Evolutionary conservation across 176 grass and related monocot genomes (phyloP).

Genomic region (Oryza glumipatula): DNA sequence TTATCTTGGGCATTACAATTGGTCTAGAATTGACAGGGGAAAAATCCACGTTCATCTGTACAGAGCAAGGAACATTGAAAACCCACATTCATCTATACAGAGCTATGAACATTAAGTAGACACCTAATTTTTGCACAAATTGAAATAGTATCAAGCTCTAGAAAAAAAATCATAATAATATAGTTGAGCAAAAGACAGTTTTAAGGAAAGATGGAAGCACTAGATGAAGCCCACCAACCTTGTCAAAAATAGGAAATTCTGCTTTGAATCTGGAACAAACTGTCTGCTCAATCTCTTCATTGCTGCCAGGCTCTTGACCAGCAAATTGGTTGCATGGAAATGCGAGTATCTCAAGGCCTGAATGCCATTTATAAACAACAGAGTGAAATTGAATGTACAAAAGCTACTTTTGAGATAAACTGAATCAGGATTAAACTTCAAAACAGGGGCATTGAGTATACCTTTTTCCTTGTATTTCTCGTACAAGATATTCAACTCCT

Average conservation of each 20-base stretch:
- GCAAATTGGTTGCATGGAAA: constrained; percentile 83
- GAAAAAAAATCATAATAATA: not conserved
- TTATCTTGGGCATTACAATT: not conserved
- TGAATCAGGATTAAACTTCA: not conserved
- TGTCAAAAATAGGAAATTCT: constrained; percentile 78
- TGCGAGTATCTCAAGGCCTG: constrained; percentile 77
- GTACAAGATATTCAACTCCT: constrained; percentile 73
- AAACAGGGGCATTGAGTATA: not conserved
- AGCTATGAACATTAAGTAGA: not conserved
- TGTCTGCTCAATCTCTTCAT: constrained; percentile 67
- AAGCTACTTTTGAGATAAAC: not conserved
- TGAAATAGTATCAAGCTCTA: not conserved
- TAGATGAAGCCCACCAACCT: constrained; percentile 40
- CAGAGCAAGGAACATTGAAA: not conserved
- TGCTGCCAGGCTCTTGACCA: constrained; percentile 78
- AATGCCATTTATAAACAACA: not conserved
- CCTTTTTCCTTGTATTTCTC: constrained; percentile 68
- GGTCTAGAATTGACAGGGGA: not conserved
- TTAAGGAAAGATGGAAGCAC: not conserved
- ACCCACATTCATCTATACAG: too few species aligned
- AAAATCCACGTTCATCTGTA: too few species aligned
- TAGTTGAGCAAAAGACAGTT: not conserved
- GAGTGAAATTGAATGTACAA: not conserved
- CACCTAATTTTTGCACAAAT: not conserved
- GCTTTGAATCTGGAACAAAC: constrained; percentile 71